Conservation (phyloP, 169 alveolate genomes). For the Theileria equi region DNA sequence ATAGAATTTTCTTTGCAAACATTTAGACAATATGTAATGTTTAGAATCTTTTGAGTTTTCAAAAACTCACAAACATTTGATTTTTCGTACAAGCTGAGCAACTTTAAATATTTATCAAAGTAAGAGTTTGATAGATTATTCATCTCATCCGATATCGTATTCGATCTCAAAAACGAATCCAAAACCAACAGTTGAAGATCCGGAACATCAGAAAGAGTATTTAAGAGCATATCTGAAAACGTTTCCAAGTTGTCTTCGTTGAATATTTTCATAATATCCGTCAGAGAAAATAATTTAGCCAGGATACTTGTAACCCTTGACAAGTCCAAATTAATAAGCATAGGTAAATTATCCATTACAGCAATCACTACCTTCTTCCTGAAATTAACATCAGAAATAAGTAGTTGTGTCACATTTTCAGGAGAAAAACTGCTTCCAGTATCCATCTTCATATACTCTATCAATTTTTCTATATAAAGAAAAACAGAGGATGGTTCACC, state of each 20-base stretch:
- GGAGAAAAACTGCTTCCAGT: neutral
- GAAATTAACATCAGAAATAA: conserved; percentile 22
- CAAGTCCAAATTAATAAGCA: conserved; percentile 34
- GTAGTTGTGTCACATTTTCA: conserved; percentile 11
- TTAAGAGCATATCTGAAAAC: conserved; percentile 30
- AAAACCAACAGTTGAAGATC: conserved; percentile 45
- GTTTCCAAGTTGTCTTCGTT: conserved; percentile 28
- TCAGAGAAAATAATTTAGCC: conserved; percentile 24
- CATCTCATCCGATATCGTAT: neutral
- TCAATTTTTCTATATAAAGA: conserved; percentile 20
- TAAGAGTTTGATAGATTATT: conserved; percentile 13
- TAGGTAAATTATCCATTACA: conserved; percentile 27
- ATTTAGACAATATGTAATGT: conserved; percentile 27
- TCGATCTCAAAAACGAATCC: conserved; percentile 31
- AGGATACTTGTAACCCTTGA: conserved; percentile 28
- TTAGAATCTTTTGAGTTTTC: conserved; percentile 31
- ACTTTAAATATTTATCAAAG: conserved; percentile 33
- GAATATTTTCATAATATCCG: conserved; percentile 21
- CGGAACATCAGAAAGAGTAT: conserved; percentile 38
- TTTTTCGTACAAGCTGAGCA: conserved; percentile 36
- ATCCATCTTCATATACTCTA: conserved; percentile 16
- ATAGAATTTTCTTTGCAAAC: conserved; percentile 30
- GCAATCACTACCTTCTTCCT: conserved; percentile 23
- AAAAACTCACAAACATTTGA: conserved; percentile 38
- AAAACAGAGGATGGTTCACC: conserved; percentile 18